phyloP scores from a whole-genome alignment of 768 basidiomycete genomes.

The Termitomyces sp. region DNA sequence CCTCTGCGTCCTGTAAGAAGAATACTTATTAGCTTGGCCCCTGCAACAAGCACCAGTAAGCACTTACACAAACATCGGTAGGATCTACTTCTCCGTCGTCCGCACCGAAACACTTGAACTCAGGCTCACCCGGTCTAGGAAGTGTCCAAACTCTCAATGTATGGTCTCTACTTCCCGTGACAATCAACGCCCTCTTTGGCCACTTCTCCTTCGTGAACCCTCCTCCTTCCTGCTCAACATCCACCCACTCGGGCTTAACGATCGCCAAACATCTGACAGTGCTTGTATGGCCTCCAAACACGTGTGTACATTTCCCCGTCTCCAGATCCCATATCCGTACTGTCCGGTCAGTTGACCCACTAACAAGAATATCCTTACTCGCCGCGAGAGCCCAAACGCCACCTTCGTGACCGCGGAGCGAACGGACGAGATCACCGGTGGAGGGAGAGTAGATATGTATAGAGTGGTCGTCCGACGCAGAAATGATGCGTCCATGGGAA shows the following conservation, averaged over 20 bases:
- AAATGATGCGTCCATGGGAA: constrained; percentile 92
- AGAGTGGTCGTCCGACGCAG: constrained; percentile 95
- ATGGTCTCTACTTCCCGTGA: constrained; percentile 72
- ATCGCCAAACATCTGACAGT: constrained; percentile 96
- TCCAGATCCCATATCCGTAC: constrained; percentile 71
- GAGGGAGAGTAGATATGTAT: constrained; percentile 93
- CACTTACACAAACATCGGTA: constrained; percentile 35
- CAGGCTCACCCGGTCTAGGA: constrained; percentile 64
- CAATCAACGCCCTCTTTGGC: constrained; percentile 66
- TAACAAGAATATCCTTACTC: constrained; percentile 84
- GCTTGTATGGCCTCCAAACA: constrained; percentile 94
- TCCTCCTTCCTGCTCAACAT: constrained; percentile 64
- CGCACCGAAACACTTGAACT: constrained; percentile 64
- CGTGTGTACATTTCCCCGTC: constrained; percentile 81
- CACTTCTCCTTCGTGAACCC: constrained; percentile 65
- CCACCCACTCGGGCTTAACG: constrained; percentile 87
- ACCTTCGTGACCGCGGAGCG: constrained; percentile 89
- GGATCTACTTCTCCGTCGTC: constrained; percentile 62
- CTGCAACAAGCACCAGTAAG: constrained; percentile 15
- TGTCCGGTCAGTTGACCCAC: constrained; percentile 91
- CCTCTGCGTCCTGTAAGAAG: constrained; percentile 48
- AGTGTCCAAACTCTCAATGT: constrained; percentile 60
- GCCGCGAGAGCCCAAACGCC: constrained; percentile 97
- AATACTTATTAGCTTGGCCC: constrained; percentile 28
- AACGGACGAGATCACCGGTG: constrained; percentile 70